Base-by-base conservation (phyloP, 2,329 filamentous ascomycete species). In the Leptodontidium sp. region DNA sequence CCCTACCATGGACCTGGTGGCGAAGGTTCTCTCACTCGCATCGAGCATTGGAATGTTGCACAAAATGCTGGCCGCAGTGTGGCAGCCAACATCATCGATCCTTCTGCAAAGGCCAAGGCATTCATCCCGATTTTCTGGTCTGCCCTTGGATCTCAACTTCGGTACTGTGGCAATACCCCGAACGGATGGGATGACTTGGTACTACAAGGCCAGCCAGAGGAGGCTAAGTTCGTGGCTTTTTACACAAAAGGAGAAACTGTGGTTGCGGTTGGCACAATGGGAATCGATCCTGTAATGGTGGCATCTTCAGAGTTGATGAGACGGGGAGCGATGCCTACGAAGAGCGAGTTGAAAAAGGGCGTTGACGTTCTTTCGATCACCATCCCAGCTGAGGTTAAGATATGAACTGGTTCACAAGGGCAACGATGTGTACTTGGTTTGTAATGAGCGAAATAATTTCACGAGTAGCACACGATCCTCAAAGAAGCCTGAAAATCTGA, bases 71-170 rank as follows among this genome's bases (percentile, higher is more conserved):
- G 96, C 2, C 92, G 95, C 53, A 86, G 87, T 29, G 95, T 91
- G 0, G 96, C 94, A 1, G 85, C 85, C 64, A 88, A 92, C 75
- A 97, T 99, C 77, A 86, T 89, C 73, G 84, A 91, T 75, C 87
- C 91, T 0, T 81, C 85, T 8, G 79, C 85, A 57, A 84, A 85
- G 71, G 84, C 89, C 0, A 89, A 92, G 75, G 84, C 88, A 2
- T 98, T 97, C 81, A 95, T 96, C 68, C 96, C 96, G 0, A 88
- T 99, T 62, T 99, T 99, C 84, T 99, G 96, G 96, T 97, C 93
- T 1, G 96, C 96, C 0, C 83, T 99, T 5, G 93, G 94, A 5
- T 87, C 90, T 6, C 96, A 99, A 82, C 81, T 99, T 75, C 88
- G 96, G 57, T 99, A 99, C 84, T 97, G 94, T 77, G 96, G 96